Evolutionary conservation across 2,329 filamentous ascomycete species (phyloP), one percentile per base, ranked within the genome.

Genomic region (Ophiostoma pallidulum): DNA sequence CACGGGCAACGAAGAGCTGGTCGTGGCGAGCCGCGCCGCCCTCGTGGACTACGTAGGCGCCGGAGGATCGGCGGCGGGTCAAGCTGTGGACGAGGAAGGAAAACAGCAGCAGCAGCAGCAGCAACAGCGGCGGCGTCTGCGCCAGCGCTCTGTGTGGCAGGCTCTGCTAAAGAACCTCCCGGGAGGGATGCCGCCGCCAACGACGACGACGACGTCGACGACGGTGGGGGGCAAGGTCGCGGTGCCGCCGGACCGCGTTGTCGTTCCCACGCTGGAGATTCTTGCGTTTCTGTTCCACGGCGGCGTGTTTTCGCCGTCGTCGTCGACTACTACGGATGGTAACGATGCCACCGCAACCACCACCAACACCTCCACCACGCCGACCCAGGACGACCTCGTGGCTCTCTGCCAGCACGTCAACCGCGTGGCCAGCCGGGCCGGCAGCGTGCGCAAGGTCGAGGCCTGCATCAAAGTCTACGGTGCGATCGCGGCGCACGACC

Each of bases 401-500:
- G 71, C 64, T 7, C 66, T 95, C 3, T 87, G 89, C 50, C 69
- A 80, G 7, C 70, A 80, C 31, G 77, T 84, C 4, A 87, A 94
- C 59, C 88, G 83, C 63, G 76, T 85, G 0, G 85, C 90, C 53
- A 90, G 85, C 68, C 91, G 90, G 65, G 85, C 84, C 1, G 80
- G 83, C 18, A 92, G 87, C 61, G 77, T 95, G 37, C 77, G 82
- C 43, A 91, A 92, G 62, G 72, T 97, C 1, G 78, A 87, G 60
- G 84, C 87, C 1, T 87, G 86, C 19, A 69, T 94, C 51, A 84
- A 82, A 58, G 76, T 92, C 12, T 97, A 96, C 64, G 77, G 81
- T 3, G 80, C 79, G 1, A 66, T 95, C 22, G 78, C 79, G 62
- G 62, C 33, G 9, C 22, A 24, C 9, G 20, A 35, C 14, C 10